Percentiles rank a stretch among this genome's conserved stretches.
Conservation (phyloP, 441 rosid species). For the Erodium moschatum region DNA sequence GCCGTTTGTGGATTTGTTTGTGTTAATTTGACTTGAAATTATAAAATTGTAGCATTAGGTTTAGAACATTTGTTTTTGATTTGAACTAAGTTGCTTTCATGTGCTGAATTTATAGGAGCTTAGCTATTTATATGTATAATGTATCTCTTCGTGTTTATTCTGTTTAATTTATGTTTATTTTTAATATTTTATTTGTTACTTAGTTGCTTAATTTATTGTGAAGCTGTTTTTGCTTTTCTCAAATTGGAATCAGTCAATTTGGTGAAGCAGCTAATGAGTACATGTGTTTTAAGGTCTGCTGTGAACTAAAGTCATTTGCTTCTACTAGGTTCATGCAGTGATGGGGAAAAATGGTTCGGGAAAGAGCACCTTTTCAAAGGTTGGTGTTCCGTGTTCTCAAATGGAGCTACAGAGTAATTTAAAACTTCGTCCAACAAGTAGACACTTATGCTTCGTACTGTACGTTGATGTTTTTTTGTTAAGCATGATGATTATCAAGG, state of each 20-base stretch:
- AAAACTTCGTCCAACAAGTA: not conserved
- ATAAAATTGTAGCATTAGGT: not conserved
- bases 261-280: not conserved
- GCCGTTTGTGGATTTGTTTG: not conserved
- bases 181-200: too few species aligned
- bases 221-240: too few species aligned
- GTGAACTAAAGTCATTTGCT: not conserved
- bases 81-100: not conserved
- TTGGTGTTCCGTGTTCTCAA: conserved; percentile 19
- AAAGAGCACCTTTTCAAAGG: conserved; percentile 92
- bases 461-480: not conserved
- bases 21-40: not conserved
- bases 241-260: not conserved
- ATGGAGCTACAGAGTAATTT: not conserved
- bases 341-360: conserved; percentile 99
- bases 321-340: conserved; percentile 64
- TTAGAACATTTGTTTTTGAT: not conserved
- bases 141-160: too few species aligned
- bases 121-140: too few species aligned
- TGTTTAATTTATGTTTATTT: not conserved
- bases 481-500: not conserved
- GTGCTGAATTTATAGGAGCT: not conserved
- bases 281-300: not conserved
- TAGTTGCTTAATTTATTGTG: not conserved
- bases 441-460: not conserved